Conservation (phyloP, 2,329 filamentous ascomycete species). For the Pezizomycotina sp. region DNA sequence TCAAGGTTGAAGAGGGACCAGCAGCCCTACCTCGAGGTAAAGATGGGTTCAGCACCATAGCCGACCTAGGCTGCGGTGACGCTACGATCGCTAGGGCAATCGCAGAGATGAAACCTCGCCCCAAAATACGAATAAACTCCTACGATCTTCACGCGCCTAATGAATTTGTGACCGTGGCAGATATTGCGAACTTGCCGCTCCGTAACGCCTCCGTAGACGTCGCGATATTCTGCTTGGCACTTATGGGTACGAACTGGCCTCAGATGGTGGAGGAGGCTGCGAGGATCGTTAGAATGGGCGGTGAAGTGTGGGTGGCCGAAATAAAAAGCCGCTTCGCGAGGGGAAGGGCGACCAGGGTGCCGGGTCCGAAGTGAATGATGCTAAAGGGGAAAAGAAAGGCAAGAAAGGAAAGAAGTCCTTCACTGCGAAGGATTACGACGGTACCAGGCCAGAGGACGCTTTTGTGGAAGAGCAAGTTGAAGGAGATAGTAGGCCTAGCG, state of each 20-base stretch:
- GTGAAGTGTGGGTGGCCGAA: conserved; percentile 92
- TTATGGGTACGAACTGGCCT: conserved; percentile 99
- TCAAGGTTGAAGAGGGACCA: conserved; percentile 29
- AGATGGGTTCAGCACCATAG: conserved; percentile 54
- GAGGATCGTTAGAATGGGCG: conserved; percentile 77
- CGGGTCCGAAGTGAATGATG: conserved; percentile 37
- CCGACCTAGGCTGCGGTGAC: conserved; percentile 86
- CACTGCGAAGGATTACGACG: conserved; percentile 32
- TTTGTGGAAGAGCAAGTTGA: conserved; percentile 56
- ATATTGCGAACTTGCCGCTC: conserved; percentile 71
- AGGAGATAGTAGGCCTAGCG: conserved; percentile 56
- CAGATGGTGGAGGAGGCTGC: conserved; percentile 93
- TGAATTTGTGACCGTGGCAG: conserved; percentile 61
- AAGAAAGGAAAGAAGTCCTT: conserved; percentile 36
- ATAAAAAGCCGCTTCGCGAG: conserved; percentile 79
- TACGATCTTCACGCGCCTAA: conserved; percentile 73
- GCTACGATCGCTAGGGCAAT: conserved; percentile 55
- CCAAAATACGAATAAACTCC: conserved; percentile 51
- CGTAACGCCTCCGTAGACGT: conserved; percentile 62
- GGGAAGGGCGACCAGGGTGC: conserved; percentile 47
- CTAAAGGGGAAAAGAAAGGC: conserved; percentile 26
- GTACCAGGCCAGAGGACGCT: conserved; percentile 36
- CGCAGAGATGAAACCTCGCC: conserved; percentile 32
- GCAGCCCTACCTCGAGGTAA: conserved; percentile 20
- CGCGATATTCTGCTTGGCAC: conserved; percentile 82